phyloP scores from a whole-genome alignment of 1,139 yeast species.

The Spathaspora jeffriesii region DNA sequence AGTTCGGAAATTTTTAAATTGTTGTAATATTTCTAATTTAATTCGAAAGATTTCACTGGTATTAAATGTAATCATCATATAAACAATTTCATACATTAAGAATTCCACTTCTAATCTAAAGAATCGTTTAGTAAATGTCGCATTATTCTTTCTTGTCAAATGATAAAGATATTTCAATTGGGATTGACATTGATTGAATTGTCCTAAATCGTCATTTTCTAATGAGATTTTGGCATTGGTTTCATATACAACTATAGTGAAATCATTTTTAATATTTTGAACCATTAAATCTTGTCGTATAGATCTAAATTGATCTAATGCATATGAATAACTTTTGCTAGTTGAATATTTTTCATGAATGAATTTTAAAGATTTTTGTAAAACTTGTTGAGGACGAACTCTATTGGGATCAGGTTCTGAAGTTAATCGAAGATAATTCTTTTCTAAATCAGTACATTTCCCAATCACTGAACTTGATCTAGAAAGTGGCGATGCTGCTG shows the following conservation, averaged over 20 bases:
- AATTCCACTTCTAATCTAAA: slow-evolving; percentile 54
- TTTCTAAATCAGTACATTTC: slow-evolving; percentile 63
- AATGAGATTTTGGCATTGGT: slow-evolving; percentile 87
- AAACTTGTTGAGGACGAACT: slow-evolving; percentile 72
- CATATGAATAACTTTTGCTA: slow-evolving; percentile 64
- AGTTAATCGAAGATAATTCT: slow-evolving; percentile 78
- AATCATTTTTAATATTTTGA: slow-evolving; percentile 80
- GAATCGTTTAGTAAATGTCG: slow-evolving; percentile 13
- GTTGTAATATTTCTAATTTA: slow-evolving; percentile 19
- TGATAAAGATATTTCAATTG: slow-evolving; percentile 68
- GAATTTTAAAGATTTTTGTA: slow-evolving; percentile 57
- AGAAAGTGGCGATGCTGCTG: not conserved
- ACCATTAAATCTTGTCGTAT: slow-evolving; percentile 93
- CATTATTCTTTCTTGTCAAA: slow-evolving; percentile 15
- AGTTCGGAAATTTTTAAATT: slow-evolving; percentile 16
- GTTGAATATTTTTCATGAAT: slow-evolving; percentile 55
- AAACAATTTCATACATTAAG: slow-evolving; percentile 72
- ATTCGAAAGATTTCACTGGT: slow-evolving; percentile 45
- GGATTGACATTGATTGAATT: slow-evolving; percentile 93
- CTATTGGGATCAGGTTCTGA: slow-evolving; percentile 87
- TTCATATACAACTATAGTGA: slow-evolving; percentile 81
- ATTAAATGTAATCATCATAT: slow-evolving; percentile 78
- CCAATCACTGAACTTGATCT: slow-evolving; percentile 54
- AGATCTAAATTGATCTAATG: slow-evolving; percentile 89
- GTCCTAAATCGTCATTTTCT: slow-evolving; percentile 83